phyloP scores from a whole-genome alignment of 208 protist genomes.

The Tritrichomonas musculus region DNA sequence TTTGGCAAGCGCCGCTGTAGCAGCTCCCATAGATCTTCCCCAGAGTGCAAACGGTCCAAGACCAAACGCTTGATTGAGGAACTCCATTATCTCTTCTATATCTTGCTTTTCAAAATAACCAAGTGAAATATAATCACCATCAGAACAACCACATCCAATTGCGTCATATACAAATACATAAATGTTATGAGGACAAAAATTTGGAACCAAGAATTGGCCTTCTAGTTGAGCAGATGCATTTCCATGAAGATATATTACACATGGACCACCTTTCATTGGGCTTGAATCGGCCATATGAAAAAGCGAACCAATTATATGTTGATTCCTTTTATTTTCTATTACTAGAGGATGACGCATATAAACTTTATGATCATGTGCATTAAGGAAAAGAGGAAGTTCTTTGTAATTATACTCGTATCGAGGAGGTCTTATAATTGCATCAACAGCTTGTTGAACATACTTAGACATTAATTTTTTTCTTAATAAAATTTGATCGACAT shows the following conservation, averaged over 20 bases:
- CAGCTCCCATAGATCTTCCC: constrained; percentile 24
- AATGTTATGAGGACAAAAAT: neutral
- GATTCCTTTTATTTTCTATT: neutral
- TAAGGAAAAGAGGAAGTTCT: neutral
- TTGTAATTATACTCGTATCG: neutral
- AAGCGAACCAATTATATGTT: neutral
- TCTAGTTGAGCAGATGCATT: neutral
- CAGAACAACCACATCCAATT: neutral
- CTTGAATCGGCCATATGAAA: neutral
- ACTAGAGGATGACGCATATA: neutral
- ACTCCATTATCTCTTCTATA: neutral
- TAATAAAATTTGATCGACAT: no score
- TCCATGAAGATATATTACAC: neutral
- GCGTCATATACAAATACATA: neutral
- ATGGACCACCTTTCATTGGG: neutral
- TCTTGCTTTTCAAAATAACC: neutral
- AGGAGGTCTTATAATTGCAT: constrained; percentile 19
- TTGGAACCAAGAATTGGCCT: neutral
- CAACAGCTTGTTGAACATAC: neutral
- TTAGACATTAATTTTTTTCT: neutral
- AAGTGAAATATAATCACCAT: neutral
- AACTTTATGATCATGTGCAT: neutral
- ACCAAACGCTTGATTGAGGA: neutral
- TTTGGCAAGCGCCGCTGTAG: neutral
- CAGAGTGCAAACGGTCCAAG: neutral